These are phyloP conservation scores for Neoboletus brunneissimus DNA, from an alignment of 768 basidiomycete genomes.

Conservation along the genomic window DNA sequence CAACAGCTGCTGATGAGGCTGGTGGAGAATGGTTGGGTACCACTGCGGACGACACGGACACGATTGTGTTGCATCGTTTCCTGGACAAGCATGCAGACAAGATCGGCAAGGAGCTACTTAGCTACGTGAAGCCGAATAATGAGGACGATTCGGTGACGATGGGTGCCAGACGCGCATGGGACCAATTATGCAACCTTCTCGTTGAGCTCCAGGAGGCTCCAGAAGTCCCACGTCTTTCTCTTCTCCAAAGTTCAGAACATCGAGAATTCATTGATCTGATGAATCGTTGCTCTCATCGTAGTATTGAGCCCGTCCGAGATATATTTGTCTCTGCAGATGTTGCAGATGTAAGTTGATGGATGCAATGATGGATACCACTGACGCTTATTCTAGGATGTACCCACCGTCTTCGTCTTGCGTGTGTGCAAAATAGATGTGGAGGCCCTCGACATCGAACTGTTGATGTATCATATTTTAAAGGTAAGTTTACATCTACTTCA, in stretches of 20 bases:
- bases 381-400: constrained; percentile 34
- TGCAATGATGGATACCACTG: background rate
- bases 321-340: constrained; percentile 61
- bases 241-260: constrained; percentile 48
- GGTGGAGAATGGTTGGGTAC: constrained; percentile 71
- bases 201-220: constrained; percentile 74
- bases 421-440: constrained; percentile 76
- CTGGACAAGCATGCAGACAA: constrained; percentile 84
- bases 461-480: constrained; percentile 78
- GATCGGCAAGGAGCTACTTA: constrained; percentile 82
- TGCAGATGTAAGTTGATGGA: constrained; percentile 38
- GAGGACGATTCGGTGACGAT: constrained; percentile 54
- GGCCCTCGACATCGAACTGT: constrained; percentile 70
- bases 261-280: constrained; percentile 67
- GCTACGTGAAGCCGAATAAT: constrained; percentile 56
- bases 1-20: constrained; percentile 52
- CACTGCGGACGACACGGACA: constrained; percentile 81
- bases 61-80: constrained; percentile 79
- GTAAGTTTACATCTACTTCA: constrained; percentile 34
- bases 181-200: constrained; percentile 70
- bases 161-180: constrained; percentile 81
- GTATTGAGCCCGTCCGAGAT: constrained; percentile 57
- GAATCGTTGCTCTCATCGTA: constrained; percentile 57
- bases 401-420: constrained; percentile 58
- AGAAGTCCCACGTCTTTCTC: constrained; percentile 62